Percentiles rank a stretch among this genome's conserved stretches.
Evolutionary conservation across 176 grass and related monocot species (phyloP).

Genomic region (Calamus simplicifolius): DNA sequence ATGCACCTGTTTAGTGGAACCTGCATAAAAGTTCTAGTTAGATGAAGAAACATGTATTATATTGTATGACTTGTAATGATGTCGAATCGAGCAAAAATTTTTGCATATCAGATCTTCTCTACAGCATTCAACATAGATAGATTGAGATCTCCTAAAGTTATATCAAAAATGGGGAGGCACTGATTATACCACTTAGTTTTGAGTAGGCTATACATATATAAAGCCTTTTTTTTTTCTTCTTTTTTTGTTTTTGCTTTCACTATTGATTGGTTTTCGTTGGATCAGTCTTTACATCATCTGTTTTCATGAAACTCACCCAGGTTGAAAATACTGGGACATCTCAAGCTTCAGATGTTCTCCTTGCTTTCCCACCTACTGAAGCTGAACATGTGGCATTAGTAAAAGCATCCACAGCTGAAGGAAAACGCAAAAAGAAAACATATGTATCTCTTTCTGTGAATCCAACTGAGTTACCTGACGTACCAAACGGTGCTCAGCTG

Average conservation of each 20-base stretch:
- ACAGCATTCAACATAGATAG: too few species aligned
- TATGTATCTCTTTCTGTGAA: slow-evolving; percentile 19
- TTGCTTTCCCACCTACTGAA: slow-evolving; percentile 25
- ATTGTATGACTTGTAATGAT: too few species aligned
- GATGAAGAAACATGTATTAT: too few species aligned
- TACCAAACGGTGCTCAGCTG: slow-evolving; percentile 20
- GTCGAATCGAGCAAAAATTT: too few species aligned
- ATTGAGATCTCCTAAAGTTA: too few species aligned
- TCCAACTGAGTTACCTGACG: slow-evolving; percentile 2
- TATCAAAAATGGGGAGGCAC: too few species aligned
- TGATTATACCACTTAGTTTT: too few species aligned
- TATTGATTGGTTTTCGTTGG: background rate
- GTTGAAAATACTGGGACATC: slow-evolving; percentile 19
- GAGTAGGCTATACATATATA: too few species aligned
- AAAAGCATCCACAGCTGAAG: slow-evolving; percentile 19
- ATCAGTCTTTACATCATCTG: background rate
- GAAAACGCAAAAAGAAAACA: slow-evolving; percentile 25
- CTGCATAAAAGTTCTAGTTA: too few species aligned
- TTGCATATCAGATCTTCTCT: too few species aligned
- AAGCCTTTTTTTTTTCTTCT: background rate
- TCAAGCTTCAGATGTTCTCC: slow-evolving; percentile 17
- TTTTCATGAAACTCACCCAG: slow-evolving; percentile 4
- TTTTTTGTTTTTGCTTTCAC: background rate
- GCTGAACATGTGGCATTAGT: slow-evolving; percentile 16
- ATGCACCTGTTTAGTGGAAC: too few species aligned